Conservation (phyloP, 2,329 filamentous ascomycete species). For the Didymella glomerata region DNA sequence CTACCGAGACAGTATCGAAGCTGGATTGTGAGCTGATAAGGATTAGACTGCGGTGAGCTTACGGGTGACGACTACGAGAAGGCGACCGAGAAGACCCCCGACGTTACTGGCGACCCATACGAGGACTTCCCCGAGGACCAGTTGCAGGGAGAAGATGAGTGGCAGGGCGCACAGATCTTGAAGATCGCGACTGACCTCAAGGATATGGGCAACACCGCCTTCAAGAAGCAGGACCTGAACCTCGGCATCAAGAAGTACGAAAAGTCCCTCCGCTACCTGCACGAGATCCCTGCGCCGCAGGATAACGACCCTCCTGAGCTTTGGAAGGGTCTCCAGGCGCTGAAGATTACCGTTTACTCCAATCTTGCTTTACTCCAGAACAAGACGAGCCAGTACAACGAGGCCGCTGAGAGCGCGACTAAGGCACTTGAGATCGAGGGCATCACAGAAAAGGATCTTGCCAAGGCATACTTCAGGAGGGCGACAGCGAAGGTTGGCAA, state of each 20-base stretch:
- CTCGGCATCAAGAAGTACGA: slow-evolving; percentile 90
- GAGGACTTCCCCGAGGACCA: slow-evolving; percentile 96
- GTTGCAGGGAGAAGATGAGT: slow-evolving; percentile 60
- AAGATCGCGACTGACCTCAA: slow-evolving; percentile 87
- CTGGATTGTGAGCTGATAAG: background rate
- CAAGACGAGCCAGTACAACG: slow-evolving; percentile 77
- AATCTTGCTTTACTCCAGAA: slow-evolving; percentile 87
- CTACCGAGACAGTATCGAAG: background rate
- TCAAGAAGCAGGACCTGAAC: slow-evolving; percentile 77
- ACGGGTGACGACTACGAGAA: slow-evolving; percentile 72
- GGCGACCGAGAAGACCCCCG: slow-evolving; percentile 73
- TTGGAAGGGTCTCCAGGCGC: slow-evolving; percentile 70
- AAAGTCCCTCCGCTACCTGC: slow-evolving; percentile 88
- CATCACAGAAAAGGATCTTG: slow-evolving; percentile 77
- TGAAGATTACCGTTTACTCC: slow-evolving; percentile 86
- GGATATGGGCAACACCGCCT: slow-evolving; percentile 89
- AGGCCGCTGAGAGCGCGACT: slow-evolving; percentile 74
- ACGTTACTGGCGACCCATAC: slow-evolving; percentile 86
- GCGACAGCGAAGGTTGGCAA: slow-evolving; percentile 76
- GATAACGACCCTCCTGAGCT: slow-evolving; percentile 76
- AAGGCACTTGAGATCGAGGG: slow-evolving; percentile 73
- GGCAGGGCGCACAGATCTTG: slow-evolving; percentile 73
- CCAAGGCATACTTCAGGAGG: slow-evolving; percentile 87
- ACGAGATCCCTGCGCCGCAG: slow-evolving; percentile 76
- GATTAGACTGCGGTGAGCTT: slow-evolving; percentile 84